Percentiles rank a stretch among this genome's conserved stretches.
Evolutionary conservation across 2,329 filamentous ascomycete genomes (phyloP).

Genomic region (Lasiodiplodia sp.): DNA sequence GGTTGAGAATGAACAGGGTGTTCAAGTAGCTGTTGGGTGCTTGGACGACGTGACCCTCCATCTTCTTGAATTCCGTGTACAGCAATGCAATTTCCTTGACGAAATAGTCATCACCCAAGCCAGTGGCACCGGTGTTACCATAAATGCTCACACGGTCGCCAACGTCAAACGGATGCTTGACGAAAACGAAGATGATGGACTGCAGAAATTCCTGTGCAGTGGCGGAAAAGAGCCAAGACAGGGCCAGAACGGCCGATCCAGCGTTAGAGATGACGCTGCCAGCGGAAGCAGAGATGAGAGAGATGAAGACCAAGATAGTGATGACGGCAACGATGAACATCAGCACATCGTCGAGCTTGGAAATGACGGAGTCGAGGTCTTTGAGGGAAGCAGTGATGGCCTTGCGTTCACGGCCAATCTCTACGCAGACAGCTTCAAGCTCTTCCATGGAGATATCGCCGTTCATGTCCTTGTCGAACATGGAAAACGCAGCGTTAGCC

Average conservation of each 20-base stretch:
- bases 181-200: constrained; percentile 92
- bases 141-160: constrained; percentile 93
- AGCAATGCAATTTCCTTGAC: constrained; percentile 92
- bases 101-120: constrained; percentile 91
- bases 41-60: constrained; percentile 95
- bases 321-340: constrained; percentile 85
- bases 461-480: constrained; percentile 97
- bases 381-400: constrained; percentile 94
- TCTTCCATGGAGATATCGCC: constrained; percentile 97
- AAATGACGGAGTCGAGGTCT: constrained; percentile 91
- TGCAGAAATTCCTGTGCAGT: constrained; percentile 95
- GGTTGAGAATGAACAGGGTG: constrained; percentile 92
- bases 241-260: constrained; percentile 83
- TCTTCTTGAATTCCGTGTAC: constrained; percentile 98
- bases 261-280: constrained; percentile 89
- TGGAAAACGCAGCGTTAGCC: constrained; percentile 84
- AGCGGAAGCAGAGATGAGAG: constrained; percentile 88
- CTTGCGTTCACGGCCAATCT: constrained; percentile 93
- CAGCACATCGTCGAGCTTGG: constrained; percentile 88
- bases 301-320: constrained; percentile 84
- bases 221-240: constrained; percentile 91
- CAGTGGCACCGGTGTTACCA: constrained; percentile 80
- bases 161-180: constrained; percentile 97
- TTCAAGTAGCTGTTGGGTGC: constrained; percentile 95
- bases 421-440: constrained; percentile 89